Evolutionary conservation across 495 filamentous ascomycete genomes (phyloP).

Genomic region (Penicillium taxi): DNA sequence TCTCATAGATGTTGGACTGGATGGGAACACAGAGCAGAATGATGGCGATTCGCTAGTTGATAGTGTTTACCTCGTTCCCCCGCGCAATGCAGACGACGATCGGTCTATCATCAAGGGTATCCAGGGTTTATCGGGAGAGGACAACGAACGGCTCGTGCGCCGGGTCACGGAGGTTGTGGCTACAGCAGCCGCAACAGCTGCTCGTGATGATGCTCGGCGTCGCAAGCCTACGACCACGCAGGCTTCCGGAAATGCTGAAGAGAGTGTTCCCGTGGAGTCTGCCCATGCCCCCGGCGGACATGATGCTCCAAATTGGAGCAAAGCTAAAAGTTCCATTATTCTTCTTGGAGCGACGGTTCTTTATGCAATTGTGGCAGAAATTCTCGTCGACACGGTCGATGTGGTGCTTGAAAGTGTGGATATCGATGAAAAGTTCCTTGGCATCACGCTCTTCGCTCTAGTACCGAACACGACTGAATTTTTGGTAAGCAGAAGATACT

Average conservation of each 20-base stretch:
- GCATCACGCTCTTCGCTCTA: constrained; percentile 92
- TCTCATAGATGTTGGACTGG: constrained; percentile 66
- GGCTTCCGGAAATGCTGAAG: constrained; percentile 27
- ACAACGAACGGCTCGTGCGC: constrained; percentile 71
- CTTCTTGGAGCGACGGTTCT: constrained; percentile 83
- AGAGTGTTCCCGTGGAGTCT: constrained; percentile 32
- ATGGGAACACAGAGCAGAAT: constrained; percentile 36
- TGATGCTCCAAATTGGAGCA: constrained; percentile 96
- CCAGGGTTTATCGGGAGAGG: constrained; percentile 56
- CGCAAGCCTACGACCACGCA: constrained; percentile 37
- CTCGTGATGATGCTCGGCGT: constrained; percentile 60
- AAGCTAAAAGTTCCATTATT: constrained; percentile 80
- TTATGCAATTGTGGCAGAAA: constrained; percentile 94
- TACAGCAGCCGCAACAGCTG: constrained; percentile 80
- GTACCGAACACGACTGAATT: constrained; percentile 99
- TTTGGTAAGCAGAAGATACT: constrained; percentile 51
- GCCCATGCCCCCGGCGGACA: constrained; percentile 61
- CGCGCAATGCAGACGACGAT: constrained; percentile 23
- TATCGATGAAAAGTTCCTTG: constrained; percentile 96
- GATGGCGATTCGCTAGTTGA: constrained; percentile 19
- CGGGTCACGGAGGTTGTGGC: constrained; percentile 89
- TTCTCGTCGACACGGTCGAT: constrained; percentile 92
- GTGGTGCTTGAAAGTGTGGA: constrained; percentile 82
- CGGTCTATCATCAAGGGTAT: constrained; percentile 36
- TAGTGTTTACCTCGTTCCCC: constrained; percentile 64